Conservation (phyloP, 2,329 filamentous ascomycete genomes). For the Phyllosticta citrichinensis region DNA sequence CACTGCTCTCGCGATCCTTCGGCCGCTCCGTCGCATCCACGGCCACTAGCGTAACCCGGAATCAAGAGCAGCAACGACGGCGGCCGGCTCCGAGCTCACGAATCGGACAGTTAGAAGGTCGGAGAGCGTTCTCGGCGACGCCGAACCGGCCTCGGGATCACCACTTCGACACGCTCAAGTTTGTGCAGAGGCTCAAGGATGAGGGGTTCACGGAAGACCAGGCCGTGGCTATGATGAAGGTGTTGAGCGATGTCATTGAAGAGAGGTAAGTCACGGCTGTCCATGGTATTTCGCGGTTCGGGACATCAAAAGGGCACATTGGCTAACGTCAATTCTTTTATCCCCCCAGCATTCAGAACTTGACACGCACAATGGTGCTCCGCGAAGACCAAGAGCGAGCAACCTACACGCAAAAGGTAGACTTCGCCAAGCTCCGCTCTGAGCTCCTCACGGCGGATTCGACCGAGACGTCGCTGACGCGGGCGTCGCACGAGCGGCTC, state of each 20-base stretch:
- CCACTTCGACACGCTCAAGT: constrained; percentile 97
- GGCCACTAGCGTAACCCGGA: background rate
- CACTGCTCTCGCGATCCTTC: background rate
- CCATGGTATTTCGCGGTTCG: background rate
- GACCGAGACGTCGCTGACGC: constrained; percentile 80
- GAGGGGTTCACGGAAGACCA: constrained; percentile 96
- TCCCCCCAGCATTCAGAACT: constrained; percentile 69
- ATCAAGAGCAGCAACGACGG: background rate
- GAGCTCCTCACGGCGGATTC: constrained; percentile 88
- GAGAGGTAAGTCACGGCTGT: constrained; percentile 53
- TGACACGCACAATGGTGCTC: constrained; percentile 95
- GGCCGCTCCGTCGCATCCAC: background rate
- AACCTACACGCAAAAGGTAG: constrained; percentile 76
- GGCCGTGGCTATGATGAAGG: constrained; percentile 96
- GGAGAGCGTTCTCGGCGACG: constrained; percentile 56
- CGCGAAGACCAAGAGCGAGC: constrained; percentile 84
- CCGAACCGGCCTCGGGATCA: constrained; percentile 52
- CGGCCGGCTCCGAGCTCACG: background rate
- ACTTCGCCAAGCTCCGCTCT: constrained; percentile 93
- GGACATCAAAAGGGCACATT: background rate
- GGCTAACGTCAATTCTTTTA: background rate
- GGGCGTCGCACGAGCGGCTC: constrained; percentile 80
- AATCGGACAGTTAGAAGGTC: background rate
- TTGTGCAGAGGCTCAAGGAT: constrained; percentile 77
- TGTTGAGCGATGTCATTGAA: constrained; percentile 91